phyloP scores from a whole-genome alignment of 495 filamentous ascomycete genomes.

The Pyrenula massariospora region DNA sequence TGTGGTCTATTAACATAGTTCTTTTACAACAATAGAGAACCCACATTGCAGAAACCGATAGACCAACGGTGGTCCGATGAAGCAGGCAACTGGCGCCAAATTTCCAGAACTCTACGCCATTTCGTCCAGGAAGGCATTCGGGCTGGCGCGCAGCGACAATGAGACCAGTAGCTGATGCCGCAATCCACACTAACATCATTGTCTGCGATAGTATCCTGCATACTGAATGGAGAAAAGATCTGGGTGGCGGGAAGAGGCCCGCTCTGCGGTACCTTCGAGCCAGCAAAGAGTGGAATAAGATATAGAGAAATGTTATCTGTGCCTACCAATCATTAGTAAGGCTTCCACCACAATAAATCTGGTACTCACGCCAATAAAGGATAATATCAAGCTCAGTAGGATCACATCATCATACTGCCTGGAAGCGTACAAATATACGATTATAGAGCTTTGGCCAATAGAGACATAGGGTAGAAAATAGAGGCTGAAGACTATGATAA shows the following conservation, averaged over 20 bases:
- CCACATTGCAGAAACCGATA: slow-evolving; percentile 27
- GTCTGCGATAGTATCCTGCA: slow-evolving; percentile 28
- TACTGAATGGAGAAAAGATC: slow-evolving; percentile 17
- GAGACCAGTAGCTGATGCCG: slow-evolving; percentile 27
- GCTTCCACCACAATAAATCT: neutral
- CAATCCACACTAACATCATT: slow-evolving; percentile 27
- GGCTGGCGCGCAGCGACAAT: slow-evolving; percentile 28
- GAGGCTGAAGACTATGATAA: neutral
- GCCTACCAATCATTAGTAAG: neutral
- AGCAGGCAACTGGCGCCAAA: slow-evolving; percentile 29
- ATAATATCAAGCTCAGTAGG: neutral
- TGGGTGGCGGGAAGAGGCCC: neutral
- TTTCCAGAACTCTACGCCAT: slow-evolving; percentile 22
- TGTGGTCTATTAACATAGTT: neutral
- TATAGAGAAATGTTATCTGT: neutral
- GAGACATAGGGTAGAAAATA: neutral
- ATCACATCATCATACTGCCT: neutral
- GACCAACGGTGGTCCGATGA: slow-evolving; percentile 24
- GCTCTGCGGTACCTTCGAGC: neutral
- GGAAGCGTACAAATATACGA: neutral
- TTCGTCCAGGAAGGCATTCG: slow-evolving; percentile 21
- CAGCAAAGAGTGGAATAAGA: neutral
- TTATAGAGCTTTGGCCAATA: neutral
- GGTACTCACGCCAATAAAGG: neutral
- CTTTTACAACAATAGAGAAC: slow-evolving; percentile 25